Base-by-base conservation (phyloP, 225 moss, liverwort and hornwort species). In the Takakia lepidozioides region DNA sequence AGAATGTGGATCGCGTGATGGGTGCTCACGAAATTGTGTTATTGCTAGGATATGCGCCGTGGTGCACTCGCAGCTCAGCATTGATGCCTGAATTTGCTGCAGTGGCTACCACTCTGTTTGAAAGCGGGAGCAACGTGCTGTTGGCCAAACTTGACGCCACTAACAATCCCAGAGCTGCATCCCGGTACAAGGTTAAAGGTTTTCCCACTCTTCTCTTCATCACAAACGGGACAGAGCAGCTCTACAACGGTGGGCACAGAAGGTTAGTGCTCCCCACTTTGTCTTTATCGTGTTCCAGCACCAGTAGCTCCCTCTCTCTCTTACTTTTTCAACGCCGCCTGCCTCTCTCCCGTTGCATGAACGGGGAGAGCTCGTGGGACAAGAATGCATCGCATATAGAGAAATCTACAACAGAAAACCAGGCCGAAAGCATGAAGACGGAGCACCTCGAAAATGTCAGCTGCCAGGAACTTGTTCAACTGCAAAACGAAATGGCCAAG, bases 71-170 rank as follows among this genome's bases (percentile, higher is more conserved):
- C 56, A 91, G 98, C 61, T 82, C 87, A 41, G 58, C 51, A 25
- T 62, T 85, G 2, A 81, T 91, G 49, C 77, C 84, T 16, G 69
- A 85, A 51, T 91, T 82, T 57, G 87, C 98, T 5, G 60, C 67
- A 20, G 86, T 82, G 16, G 75, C 84, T 1, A 54, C 63, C 1
- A 38, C 59, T 26, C 29, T 89, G 37, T 57, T 66, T 19, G 41
- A 63, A n/a, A 70, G 61, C 29, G 76, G 73, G 8, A 91, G 75
- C 42, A 28, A 62, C 5, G 71, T 59, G 3, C 57, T 75, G 54
- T 46, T 99, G 49, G 91, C 81, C 10, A 99, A 91, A 78, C 51
- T 99, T 21, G 98, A 99, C 48, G 98, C 87, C 2, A 48, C 79
- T 28, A 81, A 81, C 29, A 87, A 85, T 52, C 66, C 60, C 17